phyloP scores from a whole-genome alignment of 2,329 filamentous ascomycete species.

The Sporothrix inflata region DNA sequence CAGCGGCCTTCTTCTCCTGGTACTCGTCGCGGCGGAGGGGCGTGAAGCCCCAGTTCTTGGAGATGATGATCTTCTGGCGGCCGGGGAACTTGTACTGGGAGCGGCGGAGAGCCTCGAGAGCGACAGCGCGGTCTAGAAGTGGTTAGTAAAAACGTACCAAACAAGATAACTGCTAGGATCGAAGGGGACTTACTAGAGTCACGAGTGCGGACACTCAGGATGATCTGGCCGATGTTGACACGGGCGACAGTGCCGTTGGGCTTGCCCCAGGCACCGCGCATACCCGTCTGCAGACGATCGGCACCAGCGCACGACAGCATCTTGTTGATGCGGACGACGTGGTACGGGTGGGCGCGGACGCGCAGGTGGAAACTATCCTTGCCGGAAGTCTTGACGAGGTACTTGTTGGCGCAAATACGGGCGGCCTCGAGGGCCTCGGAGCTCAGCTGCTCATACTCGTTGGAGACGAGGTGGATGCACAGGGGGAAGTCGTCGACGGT shows the following conservation, averaged over 20 bases:
- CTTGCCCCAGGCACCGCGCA: conserved; percentile 99
- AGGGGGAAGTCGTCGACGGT: conserved; percentile 99
- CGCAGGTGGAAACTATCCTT: conserved; percentile 77
- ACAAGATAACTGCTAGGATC: no score
- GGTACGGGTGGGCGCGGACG: conserved; percentile 94
- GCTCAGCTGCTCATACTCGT: conserved; percentile 99
- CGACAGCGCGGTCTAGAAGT: conserved; percentile 74
- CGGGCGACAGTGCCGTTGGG: conserved; percentile 98
- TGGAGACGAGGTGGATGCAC: conserved; percentile 98
- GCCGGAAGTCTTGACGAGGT: conserved; percentile 71
- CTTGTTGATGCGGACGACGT: conserved; percentile 99
- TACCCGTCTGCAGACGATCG: conserved; percentile 99
- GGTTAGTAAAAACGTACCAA: no score
- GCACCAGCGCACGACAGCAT: conserved; percentile 99
- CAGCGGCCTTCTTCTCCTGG: conserved; percentile 89
- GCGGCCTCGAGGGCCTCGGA: conserved; percentile 99
- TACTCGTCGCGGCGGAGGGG: conserved; percentile 98
- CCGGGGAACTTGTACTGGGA: conserved; percentile 99
- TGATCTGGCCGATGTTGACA: conserved; percentile 99
- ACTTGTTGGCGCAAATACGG: conserved; percentile 98
- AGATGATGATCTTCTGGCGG: conserved; percentile 99
- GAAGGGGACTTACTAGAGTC: conserved; percentile 84
- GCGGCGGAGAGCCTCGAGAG: conserved; percentile 97
- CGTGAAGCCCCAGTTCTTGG: conserved; percentile 99
- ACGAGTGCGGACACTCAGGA: conserved; percentile 95